Percentiles rank a stretch among this genome's conserved stretches.
Conservation (phyloP, 768 basidiomycete genomes). For the Boletellus ananiceps region DNA sequence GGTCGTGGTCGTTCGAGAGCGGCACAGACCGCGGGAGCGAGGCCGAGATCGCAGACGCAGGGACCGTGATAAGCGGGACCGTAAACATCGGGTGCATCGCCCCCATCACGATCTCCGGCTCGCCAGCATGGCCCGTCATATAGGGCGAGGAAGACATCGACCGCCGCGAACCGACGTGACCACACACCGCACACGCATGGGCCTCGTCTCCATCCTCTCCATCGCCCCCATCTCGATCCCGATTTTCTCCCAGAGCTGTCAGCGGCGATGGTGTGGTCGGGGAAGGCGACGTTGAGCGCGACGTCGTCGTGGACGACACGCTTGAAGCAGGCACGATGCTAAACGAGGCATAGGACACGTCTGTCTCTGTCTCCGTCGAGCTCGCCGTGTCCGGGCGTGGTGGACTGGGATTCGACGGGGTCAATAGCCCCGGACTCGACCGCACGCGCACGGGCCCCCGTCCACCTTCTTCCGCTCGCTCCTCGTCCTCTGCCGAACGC, state of each 20-base stretch:
- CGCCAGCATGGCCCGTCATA: background rate
- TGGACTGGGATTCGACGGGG: background rate
- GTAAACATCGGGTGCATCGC: slow-evolving; percentile 29
- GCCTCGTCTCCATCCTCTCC: background rate
- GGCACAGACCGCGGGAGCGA: background rate
- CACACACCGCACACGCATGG: slow-evolving; percentile 16
- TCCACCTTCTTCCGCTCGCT: slow-evolving; percentile 4
- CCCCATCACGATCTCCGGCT: background rate
- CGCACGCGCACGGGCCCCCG: background rate
- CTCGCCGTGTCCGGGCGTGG: slow-evolving; percentile 18
- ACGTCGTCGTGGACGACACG: slow-evolving; percentile 8
- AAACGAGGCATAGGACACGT: slow-evolving; percentile 21
- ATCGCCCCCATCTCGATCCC: background rate
- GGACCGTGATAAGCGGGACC: slow-evolving; percentile 25
- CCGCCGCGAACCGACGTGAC: slow-evolving; percentile 7
- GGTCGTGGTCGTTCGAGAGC: too few relatives aligned
- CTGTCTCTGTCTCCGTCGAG: slow-evolving; percentile 19
- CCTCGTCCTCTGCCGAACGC: background rate
- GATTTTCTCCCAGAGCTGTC: background rate
- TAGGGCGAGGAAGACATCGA: background rate
- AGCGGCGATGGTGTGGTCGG: background rate
- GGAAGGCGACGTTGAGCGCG: slow-evolving; percentile 16
- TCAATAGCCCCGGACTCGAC: background rate
- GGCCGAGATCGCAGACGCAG: slow-evolving; percentile 3
- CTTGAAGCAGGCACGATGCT: slow-evolving; percentile 18